These are phyloP conservation scores for Cladosporium austrohemisphaericum DNA, from an alignment of 2,329 filamentous ascomycete species.

Conservation along the genomic window DNA sequence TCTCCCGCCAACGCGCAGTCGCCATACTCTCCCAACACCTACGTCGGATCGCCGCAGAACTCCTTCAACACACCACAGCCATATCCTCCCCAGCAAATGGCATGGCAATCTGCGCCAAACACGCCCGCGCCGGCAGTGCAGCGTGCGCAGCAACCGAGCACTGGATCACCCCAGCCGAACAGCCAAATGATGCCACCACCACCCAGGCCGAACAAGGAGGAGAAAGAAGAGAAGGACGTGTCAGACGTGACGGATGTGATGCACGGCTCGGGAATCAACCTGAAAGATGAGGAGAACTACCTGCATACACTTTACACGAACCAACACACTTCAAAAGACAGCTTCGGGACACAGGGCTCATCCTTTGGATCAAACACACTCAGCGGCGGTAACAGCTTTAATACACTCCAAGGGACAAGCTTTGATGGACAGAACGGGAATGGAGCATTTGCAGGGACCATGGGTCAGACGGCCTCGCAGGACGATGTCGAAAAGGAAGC, in stretches of 20 bases:
- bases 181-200: conserved; percentile 56
- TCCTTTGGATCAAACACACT: conserved; percentile 45
- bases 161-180: conserved; percentile 17
- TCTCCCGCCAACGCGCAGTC: conserved; percentile 27
- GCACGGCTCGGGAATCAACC: conserved; percentile 78
- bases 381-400: conserved; percentile 44
- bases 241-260: conserved; percentile 83
- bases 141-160: conserved; percentile 13
- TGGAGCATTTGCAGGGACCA: conserved; percentile 42
- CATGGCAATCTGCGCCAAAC: conserved; percentile 21
- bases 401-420: conserved; percentile 39
- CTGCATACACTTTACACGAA: conserved; percentile 64
- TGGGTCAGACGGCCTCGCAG: conserved; percentile 54
- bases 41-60: conserved; percentile 25
- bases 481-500: conserved; percentile 64
- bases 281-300: conserved; percentile 81
- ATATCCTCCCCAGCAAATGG: conserved; percentile 23
- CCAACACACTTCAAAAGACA: conserved; percentile 35
- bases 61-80: conserved; percentile 33
- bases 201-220: conserved; percentile 53
- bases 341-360: conserved; percentile 37
- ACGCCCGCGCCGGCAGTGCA: conserved; percentile 20
- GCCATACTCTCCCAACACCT: conserved; percentile 25
- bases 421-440: conserved; percentile 37
- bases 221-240: conserved; percentile 55